A percentile compares a stretch with the other conserved stretches of the same genome.
These are phyloP conservation scores for Ceratobasidium sp. DNA, from an alignment of 1,284 basidiomycete species.

Conservation along the genomic window DNA sequence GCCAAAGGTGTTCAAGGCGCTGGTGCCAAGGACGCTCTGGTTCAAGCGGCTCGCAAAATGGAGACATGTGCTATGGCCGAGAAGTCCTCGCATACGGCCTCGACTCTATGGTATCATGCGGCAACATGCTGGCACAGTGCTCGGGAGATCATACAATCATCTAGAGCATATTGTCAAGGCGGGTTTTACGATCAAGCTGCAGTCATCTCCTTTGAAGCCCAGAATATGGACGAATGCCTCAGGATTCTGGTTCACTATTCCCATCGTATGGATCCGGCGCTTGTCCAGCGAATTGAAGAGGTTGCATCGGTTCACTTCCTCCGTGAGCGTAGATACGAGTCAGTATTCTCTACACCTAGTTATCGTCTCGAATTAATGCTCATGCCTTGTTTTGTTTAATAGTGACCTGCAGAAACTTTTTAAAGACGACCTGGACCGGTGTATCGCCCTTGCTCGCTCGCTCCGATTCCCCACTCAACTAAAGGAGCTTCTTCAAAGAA, in stretches of 20 bases:
- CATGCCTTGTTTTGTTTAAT: neutral
- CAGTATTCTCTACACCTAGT: neutral
- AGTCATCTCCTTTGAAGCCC: slow-evolving; percentile 4
- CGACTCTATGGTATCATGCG: slow-evolving; percentile 24
- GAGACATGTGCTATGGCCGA: neutral
- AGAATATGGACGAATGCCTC: slow-evolving; percentile 21
- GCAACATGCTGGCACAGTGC: slow-evolving; percentile 12
- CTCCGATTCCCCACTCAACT: slow-evolving; percentile 8
- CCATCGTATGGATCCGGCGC: neutral
- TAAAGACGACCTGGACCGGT: neutral
- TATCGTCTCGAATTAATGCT: neutral
- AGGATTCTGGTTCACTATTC: slow-evolving; percentile 1
- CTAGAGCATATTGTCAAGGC: slow-evolving; percentile 17
- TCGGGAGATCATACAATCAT: slow-evolving; percentile 3
- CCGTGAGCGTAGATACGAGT: slow-evolving; percentile 24
- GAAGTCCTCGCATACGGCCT: neutral
- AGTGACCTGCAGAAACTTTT: neutral
- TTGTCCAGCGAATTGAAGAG: slow-evolving; percentile 13
- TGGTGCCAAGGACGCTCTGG: neutral
- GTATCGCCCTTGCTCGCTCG: slow-evolving; percentile 24
- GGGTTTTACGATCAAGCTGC: slow-evolving; percentile 30
- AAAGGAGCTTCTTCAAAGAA: slow-evolving; percentile 21
- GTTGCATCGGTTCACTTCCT: slow-evolving; percentile 21
- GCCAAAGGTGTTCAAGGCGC: slow-evolving; percentile 5
- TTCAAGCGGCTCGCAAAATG: slow-evolving; percentile 18